Conservation (phyloP, 129 eudicot genomes). For the Gnaphalium uliginosum region DNA sequence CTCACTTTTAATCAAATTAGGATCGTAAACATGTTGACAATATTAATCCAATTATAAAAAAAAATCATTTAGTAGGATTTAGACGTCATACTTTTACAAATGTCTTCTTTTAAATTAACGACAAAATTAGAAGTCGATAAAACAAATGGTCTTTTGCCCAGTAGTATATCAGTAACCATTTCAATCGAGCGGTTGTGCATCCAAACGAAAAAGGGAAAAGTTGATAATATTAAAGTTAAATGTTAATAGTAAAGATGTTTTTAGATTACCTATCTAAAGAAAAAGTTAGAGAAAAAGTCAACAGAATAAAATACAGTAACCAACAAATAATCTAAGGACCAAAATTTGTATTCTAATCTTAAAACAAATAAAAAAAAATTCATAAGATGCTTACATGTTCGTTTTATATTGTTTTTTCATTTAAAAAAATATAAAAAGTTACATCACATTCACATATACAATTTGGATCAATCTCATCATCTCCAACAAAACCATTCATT, state of each 20-base stretch:
- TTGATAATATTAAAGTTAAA: background rate
- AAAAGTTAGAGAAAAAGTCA: background rate
- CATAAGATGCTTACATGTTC: slow-evolving; percentile 8
- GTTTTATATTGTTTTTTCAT: background rate
- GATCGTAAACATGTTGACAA: too few species aligned
- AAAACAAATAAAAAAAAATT: background rate
- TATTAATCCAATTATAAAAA: too few species aligned
- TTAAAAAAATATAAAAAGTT: background rate
- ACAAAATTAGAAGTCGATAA: too few species aligned
- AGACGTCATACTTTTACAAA: too few species aligned
- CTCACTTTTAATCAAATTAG: too few species aligned
- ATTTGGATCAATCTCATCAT: slow-evolving; percentile 16
- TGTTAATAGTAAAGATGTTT: background rate
- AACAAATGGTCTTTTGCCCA: too few species aligned
- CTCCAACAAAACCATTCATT: slow-evolving; percentile 2
- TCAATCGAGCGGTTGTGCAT: too few species aligned
- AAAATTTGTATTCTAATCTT: background rate
- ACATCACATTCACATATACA: background rate
- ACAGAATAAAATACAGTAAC: background rate
- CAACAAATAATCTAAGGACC: slow-evolving; percentile 1
- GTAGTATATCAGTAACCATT: too few species aligned
- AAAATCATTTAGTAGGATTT: too few species aligned
- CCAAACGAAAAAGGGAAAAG: too few species aligned
- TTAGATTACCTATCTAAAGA: background rate
- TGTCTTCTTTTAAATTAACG: too few species aligned